Conservation (phyloP, 176 grass and related monocot species). For the Lolium perenne region DNA sequence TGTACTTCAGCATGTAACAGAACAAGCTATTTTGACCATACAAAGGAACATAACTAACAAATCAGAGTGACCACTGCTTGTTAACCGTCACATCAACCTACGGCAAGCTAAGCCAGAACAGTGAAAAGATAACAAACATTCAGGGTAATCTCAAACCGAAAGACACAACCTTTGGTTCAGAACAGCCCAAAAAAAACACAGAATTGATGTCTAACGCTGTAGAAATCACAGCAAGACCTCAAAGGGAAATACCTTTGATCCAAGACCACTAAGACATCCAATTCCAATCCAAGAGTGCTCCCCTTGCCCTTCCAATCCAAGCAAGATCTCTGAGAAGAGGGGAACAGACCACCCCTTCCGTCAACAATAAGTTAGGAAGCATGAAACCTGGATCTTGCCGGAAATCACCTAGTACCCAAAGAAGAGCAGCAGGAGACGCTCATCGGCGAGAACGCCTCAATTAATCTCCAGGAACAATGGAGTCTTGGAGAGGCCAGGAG, state of each 20-base stretch:
- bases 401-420: not conserved
- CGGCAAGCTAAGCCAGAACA: not conserved
- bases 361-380: not conserved
- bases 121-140: not conserved
- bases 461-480: slow-evolving; percentile 7
- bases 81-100: not conserved
- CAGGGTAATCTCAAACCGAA: not conserved
- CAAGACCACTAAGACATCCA: not conserved
- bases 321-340: slow-evolving; percentile 7
- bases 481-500: not conserved
- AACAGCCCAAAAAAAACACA: not conserved
- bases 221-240: not conserved
- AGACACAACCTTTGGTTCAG: not conserved
- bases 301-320: not conserved
- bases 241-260: not conserved
- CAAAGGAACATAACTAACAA: not conserved
- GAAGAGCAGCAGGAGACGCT: not conserved
- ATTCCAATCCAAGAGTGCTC: not conserved
- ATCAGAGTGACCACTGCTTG: not conserved
- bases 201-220: not conserved
- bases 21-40: not conserved
- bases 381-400: not conserved
- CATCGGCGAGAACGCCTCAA: not conserved
- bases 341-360: not conserved
- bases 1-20: not conserved